phyloP scores from a whole-genome alignment of 176 grass and related monocot genomes.

The Carex kokanica region DNA sequence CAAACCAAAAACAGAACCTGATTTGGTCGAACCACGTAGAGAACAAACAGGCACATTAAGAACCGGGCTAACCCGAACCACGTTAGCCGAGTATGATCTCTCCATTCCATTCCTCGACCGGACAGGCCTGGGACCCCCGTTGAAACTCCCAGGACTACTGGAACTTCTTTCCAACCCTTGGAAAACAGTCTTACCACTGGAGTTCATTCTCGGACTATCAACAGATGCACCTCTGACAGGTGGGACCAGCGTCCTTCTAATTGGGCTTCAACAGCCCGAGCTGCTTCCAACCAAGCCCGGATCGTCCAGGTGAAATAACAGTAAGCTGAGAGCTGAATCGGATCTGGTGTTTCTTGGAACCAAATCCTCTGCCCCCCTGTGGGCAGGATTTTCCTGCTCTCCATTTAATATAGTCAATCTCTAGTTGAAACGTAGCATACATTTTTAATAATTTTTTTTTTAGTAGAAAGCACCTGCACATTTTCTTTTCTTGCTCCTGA shows the following conservation, averaged over 20 bases:
- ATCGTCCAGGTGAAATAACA: too few relatives aligned
- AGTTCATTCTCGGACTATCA: slow-evolving; percentile 83
- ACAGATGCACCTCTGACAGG: slow-evolving; percentile 35
- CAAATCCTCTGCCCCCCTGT: too few relatives aligned
- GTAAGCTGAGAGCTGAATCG: too few relatives aligned
- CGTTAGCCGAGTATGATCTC: slow-evolving; percentile 75
- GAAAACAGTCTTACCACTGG: slow-evolving; percentile 85
- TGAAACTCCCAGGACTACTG: slow-evolving; percentile 71
- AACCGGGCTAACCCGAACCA: slow-evolving; percentile 64
- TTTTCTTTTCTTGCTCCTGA: too few relatives aligned
- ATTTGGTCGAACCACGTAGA: slow-evolving; percentile 41
- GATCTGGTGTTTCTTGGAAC: too few relatives aligned
- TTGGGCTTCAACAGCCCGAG: slow-evolving; percentile 23
- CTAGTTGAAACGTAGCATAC: too few relatives aligned
- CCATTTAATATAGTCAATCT: too few relatives aligned
- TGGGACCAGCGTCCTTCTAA: slow-evolving; percentile 6
- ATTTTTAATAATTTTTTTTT: too few relatives aligned
- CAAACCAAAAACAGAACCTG: slow-evolving; percentile 56
- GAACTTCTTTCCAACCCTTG: slow-evolving; percentile 83
- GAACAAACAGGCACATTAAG: slow-evolving; percentile 90
- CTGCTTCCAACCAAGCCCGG: slow-evolving; percentile 25
- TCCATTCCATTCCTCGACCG: slow-evolving; percentile 59
- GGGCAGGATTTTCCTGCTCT: too few relatives aligned
- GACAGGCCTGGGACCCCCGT: slow-evolving; percentile 41
- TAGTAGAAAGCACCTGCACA: too few relatives aligned